Conservation (phyloP, 2,329 filamentous ascomycete genomes). For the Pseudogymnoascus sp. region DNA sequence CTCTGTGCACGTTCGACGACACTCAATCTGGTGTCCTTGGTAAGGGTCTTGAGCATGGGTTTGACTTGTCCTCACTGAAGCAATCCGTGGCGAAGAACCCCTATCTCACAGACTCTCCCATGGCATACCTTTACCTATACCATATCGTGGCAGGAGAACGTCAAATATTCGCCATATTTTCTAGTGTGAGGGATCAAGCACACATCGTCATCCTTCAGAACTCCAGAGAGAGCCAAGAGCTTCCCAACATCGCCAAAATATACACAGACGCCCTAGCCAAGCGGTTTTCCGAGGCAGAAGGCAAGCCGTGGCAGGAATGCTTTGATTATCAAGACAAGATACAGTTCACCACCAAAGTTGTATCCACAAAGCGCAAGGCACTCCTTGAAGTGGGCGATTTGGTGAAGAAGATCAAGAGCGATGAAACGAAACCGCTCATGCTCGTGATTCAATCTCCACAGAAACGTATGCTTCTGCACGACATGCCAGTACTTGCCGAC, state of each 20-base stretch:
- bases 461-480: constrained; percentile 68
- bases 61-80: constrained; percentile 71
- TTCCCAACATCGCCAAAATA: constrained; percentile 84
- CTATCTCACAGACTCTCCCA: constrained; percentile 65
- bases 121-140: constrained; percentile 86
- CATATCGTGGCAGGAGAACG: constrained; percentile 85
- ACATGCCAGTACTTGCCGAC: constrained; percentile 74
- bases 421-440: constrained; percentile 71
- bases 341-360: constrained; percentile 76
- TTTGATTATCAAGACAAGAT: constrained; percentile 83
- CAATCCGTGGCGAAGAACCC: constrained; percentile 56
- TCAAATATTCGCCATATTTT: constrained; percentile 91
- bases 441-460: constrained; percentile 88
- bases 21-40: constrained; percentile 83
- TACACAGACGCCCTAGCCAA: constrained; percentile 69
- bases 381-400: constrained; percentile 80
- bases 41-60: constrained; percentile 85
- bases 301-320: constrained; percentile 66
- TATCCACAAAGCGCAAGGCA: constrained; percentile 82
- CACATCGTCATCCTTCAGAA: constrained; percentile 84
- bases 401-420: constrained; percentile 81
- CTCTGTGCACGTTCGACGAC: constrained; percentile 87
- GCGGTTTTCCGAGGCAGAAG: constrained; percentile 55
- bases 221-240: constrained; percentile 66
- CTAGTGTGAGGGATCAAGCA: constrained; percentile 68